Evolutionary conservation across 2,329 filamentous ascomycete genomes (phyloP).

Genomic region (Paracoccidioides brasiliensis): DNA sequence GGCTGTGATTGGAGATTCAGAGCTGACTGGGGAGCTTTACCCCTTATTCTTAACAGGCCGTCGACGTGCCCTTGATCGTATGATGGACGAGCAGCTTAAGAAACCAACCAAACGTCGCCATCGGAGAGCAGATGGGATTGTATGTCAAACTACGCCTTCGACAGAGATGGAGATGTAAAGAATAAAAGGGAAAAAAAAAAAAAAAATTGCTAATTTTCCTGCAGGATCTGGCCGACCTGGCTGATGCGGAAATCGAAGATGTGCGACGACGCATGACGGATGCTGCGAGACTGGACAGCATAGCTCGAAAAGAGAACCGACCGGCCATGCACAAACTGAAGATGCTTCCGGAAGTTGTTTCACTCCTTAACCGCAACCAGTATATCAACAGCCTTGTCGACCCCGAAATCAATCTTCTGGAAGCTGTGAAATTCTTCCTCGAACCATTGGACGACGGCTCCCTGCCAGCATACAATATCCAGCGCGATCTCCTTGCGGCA

Average conservation of each 20-base stretch:
- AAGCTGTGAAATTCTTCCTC: conserved; percentile 92
- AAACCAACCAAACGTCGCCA: conserved; percentile 57
- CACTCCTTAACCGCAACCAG: conserved; percentile 74
- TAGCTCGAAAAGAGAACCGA: conserved; percentile 62
- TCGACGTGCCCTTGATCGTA: conserved; percentile 68
- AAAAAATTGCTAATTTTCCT: conserved; percentile 11
- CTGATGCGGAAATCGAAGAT: conserved; percentile 77
- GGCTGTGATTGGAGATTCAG: conserved; percentile 6
- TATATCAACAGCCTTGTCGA: conserved; percentile 74
- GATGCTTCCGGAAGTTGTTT: conserved; percentile 80
- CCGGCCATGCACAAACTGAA: conserved; percentile 88
- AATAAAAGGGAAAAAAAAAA: neutral
- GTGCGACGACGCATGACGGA: conserved; percentile 84
- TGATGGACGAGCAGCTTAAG: conserved; percentile 80
- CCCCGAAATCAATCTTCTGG: conserved; percentile 86
- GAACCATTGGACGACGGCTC: conserved; percentile 90
- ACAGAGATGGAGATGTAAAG: neutral
- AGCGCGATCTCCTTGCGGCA: conserved; percentile 80
- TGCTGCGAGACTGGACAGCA: conserved; percentile 75
- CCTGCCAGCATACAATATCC: conserved; percentile 91
- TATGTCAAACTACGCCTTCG: conserved; percentile 33
- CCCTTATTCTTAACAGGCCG: conserved; percentile 38
- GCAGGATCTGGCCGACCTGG: conserved; percentile 77
- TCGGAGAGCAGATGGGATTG: conserved; percentile 77
- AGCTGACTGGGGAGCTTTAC: neutral